Base-by-base conservation (phyloP, 768 basidiomycete species). In the Phlegmacium glaucopus region DNA sequence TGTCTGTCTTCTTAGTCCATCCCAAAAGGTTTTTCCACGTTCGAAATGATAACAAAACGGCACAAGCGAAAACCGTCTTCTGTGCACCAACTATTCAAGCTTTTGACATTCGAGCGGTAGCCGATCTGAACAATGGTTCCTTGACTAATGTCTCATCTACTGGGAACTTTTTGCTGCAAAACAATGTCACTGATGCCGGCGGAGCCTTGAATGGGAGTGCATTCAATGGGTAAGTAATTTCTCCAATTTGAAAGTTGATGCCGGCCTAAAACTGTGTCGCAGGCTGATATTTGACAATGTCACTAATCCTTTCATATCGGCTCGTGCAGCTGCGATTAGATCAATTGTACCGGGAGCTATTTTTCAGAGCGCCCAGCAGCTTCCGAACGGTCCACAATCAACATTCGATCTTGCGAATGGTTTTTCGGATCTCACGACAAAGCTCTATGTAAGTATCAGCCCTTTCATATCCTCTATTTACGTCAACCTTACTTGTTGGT, bases 311-410 rank as follows among this genome's bases (percentile, higher is more conserved):
- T 83, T 79, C 55, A 67, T 83, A 28, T 61, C 71, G 40, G 77
- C 79, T 11, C 74, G 83, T 16, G 76, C 79, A 0, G 61, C 54
- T 3, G 67, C 80, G 2, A 76, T 76, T 1, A 65, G 60, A 25
- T 68, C 77, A n/a, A 72, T 76, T n/a, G 60, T 88, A 0, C 73
- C 86, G 12, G 76, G 76, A 7, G 77, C 86, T 4, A 78, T 87
- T 15, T 82, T 80, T 52, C 74, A 72, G 9, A 67, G 67, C 41
- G 83, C 84, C 3, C 52, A 61, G 7, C 71, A 76, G 47, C 50
- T 61, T 12, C 59, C 68, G 6, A 61, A 62, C 16, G 80, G 80
- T 2, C 56, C 63, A 1, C 63, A 73, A 41, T 60, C 72, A 2
- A 70, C 70, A 7, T 86, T 84, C 55, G 69, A 77, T 50, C 48